These are phyloP conservation scores for Margaritispora aquatica DNA, from an alignment of 495 filamentous ascomycete genomes.

Conservation along the genomic window DNA sequence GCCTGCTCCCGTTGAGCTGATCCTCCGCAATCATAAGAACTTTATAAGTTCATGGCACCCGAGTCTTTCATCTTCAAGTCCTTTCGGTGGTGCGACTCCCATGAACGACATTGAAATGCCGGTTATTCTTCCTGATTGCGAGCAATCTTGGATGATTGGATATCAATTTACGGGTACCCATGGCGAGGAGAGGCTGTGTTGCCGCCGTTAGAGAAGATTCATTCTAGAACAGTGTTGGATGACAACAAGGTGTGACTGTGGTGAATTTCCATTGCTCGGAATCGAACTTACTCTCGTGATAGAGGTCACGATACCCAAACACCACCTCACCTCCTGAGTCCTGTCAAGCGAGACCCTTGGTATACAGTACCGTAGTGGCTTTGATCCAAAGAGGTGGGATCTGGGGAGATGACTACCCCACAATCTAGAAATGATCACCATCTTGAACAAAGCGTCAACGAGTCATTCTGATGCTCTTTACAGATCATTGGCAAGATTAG, in stretches of 20 bases:
- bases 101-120: background rate
- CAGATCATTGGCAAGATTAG: no score
- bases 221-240: background rate
- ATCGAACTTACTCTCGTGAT: background rate
- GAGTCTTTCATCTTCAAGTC: background rate
- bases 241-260: background rate
- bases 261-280: no score
- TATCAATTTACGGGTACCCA: background rate
- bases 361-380: background rate
- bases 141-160: background rate
- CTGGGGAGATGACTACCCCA: background rate
- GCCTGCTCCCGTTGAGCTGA: background rate
- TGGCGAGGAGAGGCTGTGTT: background rate
- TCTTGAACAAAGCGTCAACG: background rate
- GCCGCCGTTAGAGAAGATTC: background rate
- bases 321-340: background rate
- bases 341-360: background rate
- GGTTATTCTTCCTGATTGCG: background rate
- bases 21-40: background rate
- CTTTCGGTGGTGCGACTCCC: background rate
- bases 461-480: background rate
- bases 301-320: background rate
- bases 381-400: background rate
- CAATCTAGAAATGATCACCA: background rate
- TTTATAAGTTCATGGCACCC: background rate